Conservation (phyloP, 1,284 basidiomycete genomes). For the Crepidotus sp. region DNA sequence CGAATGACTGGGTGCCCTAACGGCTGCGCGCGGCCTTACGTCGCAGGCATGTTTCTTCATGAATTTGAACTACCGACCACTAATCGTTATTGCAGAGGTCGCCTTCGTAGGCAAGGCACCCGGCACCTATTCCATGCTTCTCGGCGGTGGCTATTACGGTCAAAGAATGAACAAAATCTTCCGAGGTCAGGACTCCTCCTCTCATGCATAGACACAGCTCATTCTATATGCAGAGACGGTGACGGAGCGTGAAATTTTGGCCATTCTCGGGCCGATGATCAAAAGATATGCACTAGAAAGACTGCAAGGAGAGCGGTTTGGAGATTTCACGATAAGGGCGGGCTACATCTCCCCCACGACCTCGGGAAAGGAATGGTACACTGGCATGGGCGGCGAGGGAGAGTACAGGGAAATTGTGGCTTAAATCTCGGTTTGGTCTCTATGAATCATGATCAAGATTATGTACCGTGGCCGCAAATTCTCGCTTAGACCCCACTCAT, state of each 20-base stretch:
- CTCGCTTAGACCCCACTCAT: neutral
- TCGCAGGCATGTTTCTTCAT: conserved; percentile 52
- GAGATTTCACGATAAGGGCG: conserved; percentile 88
- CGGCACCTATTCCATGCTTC: conserved; percentile 89
- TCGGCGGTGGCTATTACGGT: conserved; percentile 92
- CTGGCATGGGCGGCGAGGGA: conserved; percentile 68
- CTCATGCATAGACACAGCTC: neutral
- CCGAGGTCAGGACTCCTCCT: conserved; percentile 40
- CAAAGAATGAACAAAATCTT: conserved; percentile 93
- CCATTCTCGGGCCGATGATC: conserved; percentile 88
- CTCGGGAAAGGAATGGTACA: conserved; percentile 77
- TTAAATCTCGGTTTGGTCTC: neutral
- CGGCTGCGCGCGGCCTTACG: conserved; percentile 90
- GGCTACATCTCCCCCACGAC: conserved; percentile 79
- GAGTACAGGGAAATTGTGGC: conserved; percentile 21
- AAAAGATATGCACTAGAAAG: conserved; percentile 88
- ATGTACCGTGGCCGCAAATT: neutral
- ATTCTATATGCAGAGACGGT: conserved; percentile 61
- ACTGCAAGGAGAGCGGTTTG: conserved; percentile 86
- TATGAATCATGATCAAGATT: too few relatives aligned
- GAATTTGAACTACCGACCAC: neutral
- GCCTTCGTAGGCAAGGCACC: conserved; percentile 97
- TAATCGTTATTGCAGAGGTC: conserved; percentile 49
- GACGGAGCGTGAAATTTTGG: conserved; percentile 88
- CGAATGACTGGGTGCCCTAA: conserved; percentile 97